phyloP scores from a whole-genome alignment of 2,329 filamentous ascomycete species.

The Colletotrichum aenigma region DNA sequence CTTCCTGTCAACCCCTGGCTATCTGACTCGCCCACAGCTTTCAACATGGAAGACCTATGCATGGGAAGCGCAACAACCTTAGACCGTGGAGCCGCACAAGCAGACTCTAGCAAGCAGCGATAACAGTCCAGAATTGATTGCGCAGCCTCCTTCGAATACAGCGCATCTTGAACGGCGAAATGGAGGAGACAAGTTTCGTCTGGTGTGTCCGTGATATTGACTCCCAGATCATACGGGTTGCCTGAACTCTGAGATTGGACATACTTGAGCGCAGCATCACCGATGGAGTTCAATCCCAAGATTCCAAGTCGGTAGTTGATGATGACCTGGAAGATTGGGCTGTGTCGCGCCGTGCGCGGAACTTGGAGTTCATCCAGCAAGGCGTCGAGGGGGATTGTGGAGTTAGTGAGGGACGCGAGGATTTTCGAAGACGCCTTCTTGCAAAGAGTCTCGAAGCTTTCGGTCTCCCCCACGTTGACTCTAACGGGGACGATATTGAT shows the following conservation, averaged over 20 bases:
- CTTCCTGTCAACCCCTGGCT: neutral
- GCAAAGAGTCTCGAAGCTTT: neutral
- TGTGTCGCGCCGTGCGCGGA: conserved; percentile 38
- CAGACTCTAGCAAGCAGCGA: neutral
- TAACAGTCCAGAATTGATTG: neutral
- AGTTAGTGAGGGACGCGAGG: conserved; percentile 43
- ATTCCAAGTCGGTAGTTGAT: conserved; percentile 34
- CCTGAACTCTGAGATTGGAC: neutral
- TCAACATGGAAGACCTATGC: neutral
- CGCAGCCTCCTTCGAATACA: neutral
- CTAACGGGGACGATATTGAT: conserved; percentile 53
- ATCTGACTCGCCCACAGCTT: neutral
- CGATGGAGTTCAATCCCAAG: neutral
- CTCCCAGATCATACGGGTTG: neutral
- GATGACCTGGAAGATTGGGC: conserved; percentile 54
- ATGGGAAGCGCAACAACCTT: neutral
- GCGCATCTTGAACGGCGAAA: neutral
- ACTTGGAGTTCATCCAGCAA: conserved; percentile 48
- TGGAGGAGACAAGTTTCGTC: neutral
- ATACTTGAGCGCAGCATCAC: neutral
- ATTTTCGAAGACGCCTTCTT: neutral
- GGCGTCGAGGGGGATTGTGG: conserved; percentile 51
- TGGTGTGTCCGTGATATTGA: neutral
- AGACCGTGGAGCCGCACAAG: neutral
- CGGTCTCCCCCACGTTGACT: conserved; percentile 28